These are phyloP conservation scores for Xylaria venustula DNA, from an alignment of 495 filamentous ascomycete species.

Conservation along the genomic window DNA sequence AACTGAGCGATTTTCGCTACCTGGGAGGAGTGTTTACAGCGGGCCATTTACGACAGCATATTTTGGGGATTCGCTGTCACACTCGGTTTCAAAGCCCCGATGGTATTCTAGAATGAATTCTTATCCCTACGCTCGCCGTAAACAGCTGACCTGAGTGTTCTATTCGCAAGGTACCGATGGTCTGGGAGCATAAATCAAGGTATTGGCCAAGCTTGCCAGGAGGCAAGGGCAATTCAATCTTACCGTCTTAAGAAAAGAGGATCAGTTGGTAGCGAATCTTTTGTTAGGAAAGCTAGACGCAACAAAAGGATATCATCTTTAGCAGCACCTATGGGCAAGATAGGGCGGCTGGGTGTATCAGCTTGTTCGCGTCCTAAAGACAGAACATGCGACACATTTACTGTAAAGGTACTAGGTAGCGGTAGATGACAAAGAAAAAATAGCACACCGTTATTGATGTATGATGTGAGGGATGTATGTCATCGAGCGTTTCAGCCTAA, in stretches of 20 bases:
- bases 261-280: slow-evolving; percentile 34
- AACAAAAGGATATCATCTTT: slow-evolving; percentile 49
- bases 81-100: slow-evolving; percentile 43
- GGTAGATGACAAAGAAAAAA: too few relatives aligned
- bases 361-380: too few relatives aligned
- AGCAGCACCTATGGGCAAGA: slow-evolving; percentile 49
- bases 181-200: slow-evolving; percentile 33
- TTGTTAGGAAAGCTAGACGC: slow-evolving; percentile 39
- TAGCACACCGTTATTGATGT: too few relatives aligned
- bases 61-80: slow-evolving; percentile 51
- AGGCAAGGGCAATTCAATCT: slow-evolving; percentile 50
- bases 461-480: too few relatives aligned
- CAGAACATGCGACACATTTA: too few relatives aligned
- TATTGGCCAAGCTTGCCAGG: slow-evolving; percentile 37
- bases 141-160: slow-evolving; percentile 38
- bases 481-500: too few relatives aligned
- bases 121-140: not conserved
- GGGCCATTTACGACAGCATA: slow-evolving; percentile 32
- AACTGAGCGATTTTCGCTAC: too few relatives aligned
- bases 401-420: too few relatives aligned
- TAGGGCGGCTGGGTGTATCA: slow-evolving; percentile 34
- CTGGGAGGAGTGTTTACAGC: too few relatives aligned
- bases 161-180: slow-evolving; percentile 24
- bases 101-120: not conserved
- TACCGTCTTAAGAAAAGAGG: slow-evolving; percentile 45